These are phyloP conservation scores for Isabelozyma heimii DNA, from an alignment of 805 yeast genomes.

Conservation along the genomic window DNA sequence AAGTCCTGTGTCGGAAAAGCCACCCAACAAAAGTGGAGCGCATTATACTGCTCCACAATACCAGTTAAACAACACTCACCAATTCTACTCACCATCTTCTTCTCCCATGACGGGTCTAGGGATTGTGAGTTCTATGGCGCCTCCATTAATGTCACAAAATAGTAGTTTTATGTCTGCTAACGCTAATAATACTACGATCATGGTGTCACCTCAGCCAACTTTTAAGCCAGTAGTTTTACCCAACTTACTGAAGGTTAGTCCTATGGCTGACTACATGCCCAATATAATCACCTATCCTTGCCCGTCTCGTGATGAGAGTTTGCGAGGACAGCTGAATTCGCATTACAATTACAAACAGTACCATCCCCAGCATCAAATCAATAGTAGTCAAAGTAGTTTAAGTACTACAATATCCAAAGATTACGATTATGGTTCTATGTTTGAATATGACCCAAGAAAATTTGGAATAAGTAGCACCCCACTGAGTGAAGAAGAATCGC, in stretches of 20 bases:
- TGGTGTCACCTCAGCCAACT: slow-evolving; percentile 1
- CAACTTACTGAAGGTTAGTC: slow-evolving; percentile 1
- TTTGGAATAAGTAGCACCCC: slow-evolving; percentile 28
- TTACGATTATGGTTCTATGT: slow-evolving; percentile 11
- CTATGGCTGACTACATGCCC: neutral
- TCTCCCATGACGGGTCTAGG: slow-evolving; percentile 7
- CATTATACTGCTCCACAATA: slow-evolving; percentile 1
- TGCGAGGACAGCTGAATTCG: neutral
- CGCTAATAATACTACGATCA: neutral
- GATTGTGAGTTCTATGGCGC: neutral
- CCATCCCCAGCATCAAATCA: slow-evolving; percentile 12
- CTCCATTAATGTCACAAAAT: neutral
- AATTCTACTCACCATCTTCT: neutral
- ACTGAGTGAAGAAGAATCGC: slow-evolving; percentile 26
- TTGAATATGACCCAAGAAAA: slow-evolving; percentile 21
- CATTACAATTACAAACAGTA: slow-evolving; percentile 3
- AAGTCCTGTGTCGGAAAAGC: neutral
- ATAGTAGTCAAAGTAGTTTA: slow-evolving; percentile 25
- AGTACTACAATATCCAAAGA: slow-evolving; percentile 18
- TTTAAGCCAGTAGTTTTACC: slow-evolving; percentile 8
- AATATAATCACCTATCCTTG: neutral
- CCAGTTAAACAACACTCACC: slow-evolving; percentile 1
- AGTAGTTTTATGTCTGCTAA: neutral
- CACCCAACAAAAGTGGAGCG: neutral
- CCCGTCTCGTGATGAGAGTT: neutral